Base-by-base conservation (phyloP, 2,329 filamentous ascomycete genomes). In the Aspergillus quadrilineatus region DNA sequence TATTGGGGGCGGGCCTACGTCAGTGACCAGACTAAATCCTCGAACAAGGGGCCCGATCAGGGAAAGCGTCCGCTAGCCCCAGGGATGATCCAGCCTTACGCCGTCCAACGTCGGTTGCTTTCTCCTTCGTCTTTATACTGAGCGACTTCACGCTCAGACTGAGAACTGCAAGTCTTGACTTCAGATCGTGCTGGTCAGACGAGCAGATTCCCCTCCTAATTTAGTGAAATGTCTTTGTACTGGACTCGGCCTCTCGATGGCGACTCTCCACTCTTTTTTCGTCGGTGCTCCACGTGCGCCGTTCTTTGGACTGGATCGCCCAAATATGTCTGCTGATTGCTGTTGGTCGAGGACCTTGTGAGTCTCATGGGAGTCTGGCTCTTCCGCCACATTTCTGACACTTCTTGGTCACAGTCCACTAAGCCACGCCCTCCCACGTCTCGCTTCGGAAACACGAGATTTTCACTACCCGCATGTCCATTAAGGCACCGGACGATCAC, bases 251-350 rank as follows among this genome's bases (percentile, higher is more conserved):
- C 36, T 26, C 44, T 8, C 12, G 34, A 30, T 51, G 26, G 47
- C 46, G 22, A 10, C n/a, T 29, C 55, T 48, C 58, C 58, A 57
- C 50, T 60, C 44, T 26, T 26, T 22, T 41, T 50, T 17, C 22
- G 15, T 37, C 49, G 46, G 17, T 22, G 41, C 28, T 39, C 58
- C 58, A 60, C 55, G 58, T 57, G 55, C 58, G 50, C 17, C 32
- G 6, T 22, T 41, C 44, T 14, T 29, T 28, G 36, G n/a, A 32
- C 10, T 55, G 46, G 53, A 45, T 55, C 48, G 53, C 29, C 30
- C 30, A 26, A 42, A 22, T 2, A 26, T 17, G 34, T 48, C 53
- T 46, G 53, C 42, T 56, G 53, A 56, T 51, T 26, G 47, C 47
- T 41, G 47, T 51, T 56, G 53, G 53, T 22, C 41, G 42, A 45